These are phyloP conservation scores for Peltaster fructicola DNA, from an alignment of 2,329 filamentous ascomycete species.

Conservation along the genomic window DNA sequence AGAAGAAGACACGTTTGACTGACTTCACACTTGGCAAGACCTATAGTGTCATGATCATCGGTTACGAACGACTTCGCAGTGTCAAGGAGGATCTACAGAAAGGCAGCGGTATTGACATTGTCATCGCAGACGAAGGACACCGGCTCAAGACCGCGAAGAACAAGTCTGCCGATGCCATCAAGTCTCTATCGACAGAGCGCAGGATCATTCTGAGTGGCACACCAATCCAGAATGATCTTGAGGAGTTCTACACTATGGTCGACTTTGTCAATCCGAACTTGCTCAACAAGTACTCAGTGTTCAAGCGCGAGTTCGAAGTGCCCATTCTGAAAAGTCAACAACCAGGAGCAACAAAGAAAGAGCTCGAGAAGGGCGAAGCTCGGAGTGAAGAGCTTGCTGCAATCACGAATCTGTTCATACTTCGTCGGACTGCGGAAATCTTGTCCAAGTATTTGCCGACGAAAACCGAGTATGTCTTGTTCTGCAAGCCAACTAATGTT, in stretches of 20 bases:
- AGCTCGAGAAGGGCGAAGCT: constrained; percentile 46
- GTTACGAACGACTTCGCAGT: constrained; percentile 50
- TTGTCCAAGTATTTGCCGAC: constrained; percentile 46
- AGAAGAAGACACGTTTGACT: constrained; percentile 40
- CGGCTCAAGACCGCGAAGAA: constrained; percentile 51
- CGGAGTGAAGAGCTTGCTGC: constrained; percentile 42
- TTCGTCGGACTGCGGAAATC: constrained; percentile 49
- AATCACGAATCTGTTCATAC: constrained; percentile 46
- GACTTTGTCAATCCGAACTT: constrained; percentile 52
- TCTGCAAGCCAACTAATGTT: constrained; percentile 43
- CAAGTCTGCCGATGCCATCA: constrained; percentile 48
- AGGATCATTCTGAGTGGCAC: constrained; percentile 49
- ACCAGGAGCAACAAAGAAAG: constrained; percentile 41
- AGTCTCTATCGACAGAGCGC: constrained; percentile 42
- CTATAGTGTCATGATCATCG: constrained; percentile 56
- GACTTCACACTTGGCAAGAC: constrained; percentile 52
- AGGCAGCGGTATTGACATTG: constrained; percentile 46
- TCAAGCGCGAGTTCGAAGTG: constrained; percentile 46
- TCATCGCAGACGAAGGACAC: constrained; percentile 54
- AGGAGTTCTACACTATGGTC: constrained; percentile 49
- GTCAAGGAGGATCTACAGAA: constrained; percentile 49
- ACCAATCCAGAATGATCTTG: constrained; percentile 50
- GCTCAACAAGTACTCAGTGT: constrained; percentile 42
- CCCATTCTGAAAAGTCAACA: constrained; percentile 48
- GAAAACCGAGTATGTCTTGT: constrained; percentile 50